Percentiles rank a stretch among this genome's conserved stretches.
Conservation (phyloP, 2,329 filamentous ascomycete species). For the Fusarium caatingaense region DNA sequence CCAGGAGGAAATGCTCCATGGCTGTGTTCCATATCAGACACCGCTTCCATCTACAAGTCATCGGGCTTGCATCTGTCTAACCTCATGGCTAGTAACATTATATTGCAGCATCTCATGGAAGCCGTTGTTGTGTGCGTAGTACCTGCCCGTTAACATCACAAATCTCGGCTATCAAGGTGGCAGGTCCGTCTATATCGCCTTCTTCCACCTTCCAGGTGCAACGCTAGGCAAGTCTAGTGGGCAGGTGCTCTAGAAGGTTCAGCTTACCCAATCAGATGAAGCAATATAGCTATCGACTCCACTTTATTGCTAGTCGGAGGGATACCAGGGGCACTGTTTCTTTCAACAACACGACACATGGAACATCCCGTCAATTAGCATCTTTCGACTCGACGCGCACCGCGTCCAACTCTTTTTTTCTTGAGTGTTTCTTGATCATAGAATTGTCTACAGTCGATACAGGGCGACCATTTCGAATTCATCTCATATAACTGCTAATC, state of each 20-base stretch:
- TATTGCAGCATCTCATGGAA: neutral
- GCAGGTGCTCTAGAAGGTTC: neutral
- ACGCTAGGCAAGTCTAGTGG: neutral
- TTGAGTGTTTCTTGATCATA: slow-evolving; percentile 12
- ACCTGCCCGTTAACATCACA: neutral
- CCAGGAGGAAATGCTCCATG: neutral
- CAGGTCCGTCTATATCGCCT: neutral
- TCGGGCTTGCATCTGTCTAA: neutral
- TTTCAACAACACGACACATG: slow-evolving; percentile 19
- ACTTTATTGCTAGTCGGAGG: slow-evolving; percentile 2
- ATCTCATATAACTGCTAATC: neutral
- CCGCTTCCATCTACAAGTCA: neutral
- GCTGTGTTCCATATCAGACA: neutral
- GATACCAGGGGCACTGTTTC: slow-evolving; percentile 15
- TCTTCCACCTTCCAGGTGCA: neutral
- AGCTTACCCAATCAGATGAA: neutral
- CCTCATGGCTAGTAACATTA: neutral
- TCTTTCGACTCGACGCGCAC: slow-evolving; percentile 26
- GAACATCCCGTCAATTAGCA: slow-evolving; percentile 1
- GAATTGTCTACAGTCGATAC: neutral
- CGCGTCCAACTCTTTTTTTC: slow-evolving; percentile 16
- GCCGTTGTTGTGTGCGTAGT: neutral
- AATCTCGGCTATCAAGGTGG: neutral
- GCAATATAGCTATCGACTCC: slow-evolving; percentile 2
- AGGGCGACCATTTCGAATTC: neutral